Evolutionary conservation across 176 grass and related monocot species (phyloP), one percentile per base, ranked within the genome.

Genomic region (Musa troglodytarum): DNA sequence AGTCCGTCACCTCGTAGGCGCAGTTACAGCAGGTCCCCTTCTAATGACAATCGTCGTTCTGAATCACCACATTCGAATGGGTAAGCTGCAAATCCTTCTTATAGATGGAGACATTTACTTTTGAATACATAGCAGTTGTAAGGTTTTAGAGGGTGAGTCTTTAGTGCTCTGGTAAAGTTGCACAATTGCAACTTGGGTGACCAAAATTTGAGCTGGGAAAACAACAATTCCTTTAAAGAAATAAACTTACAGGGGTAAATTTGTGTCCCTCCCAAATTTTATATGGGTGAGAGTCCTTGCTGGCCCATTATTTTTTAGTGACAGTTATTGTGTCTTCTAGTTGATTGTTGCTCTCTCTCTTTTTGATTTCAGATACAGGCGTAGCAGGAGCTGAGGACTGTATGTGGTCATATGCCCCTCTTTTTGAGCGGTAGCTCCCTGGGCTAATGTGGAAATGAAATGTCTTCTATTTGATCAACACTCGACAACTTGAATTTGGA

Each of bases 1-100:
- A 97, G 90, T 85, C 58, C 78, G 28, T 91, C 90, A 2, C 90
- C 94, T 73, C 88, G 86, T 77, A 83, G 80, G 2, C 85, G 82
- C 65, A 93, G 84, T 74, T 68, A 87, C 49, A 93, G 90, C 83
- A 93, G 80, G 80, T 98, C 94, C 54, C 94, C 88, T 20, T 74
- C 73, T 14, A 84, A 81, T 76, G 73, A 57, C 53, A 75, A 67
- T 50, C 49, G 8, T 49, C 79, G 77, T 54, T 82, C 83, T 63
- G 90, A 62, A 49, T 90, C 89, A 76, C 89, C 83, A 26, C 79
- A 50, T 71, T 74, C 74, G 72, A 88, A 90, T 81, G 85, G 92
- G 93, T 96, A 90, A 72, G 74, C 59, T 73, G 52, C 21, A 67
- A n/a, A 14, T 53, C 6, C 69, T 52, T 53, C 54, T 61, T 65